phyloP scores from a whole-genome alignment of 805 yeast genomes.

The Millerago galiae region DNA sequence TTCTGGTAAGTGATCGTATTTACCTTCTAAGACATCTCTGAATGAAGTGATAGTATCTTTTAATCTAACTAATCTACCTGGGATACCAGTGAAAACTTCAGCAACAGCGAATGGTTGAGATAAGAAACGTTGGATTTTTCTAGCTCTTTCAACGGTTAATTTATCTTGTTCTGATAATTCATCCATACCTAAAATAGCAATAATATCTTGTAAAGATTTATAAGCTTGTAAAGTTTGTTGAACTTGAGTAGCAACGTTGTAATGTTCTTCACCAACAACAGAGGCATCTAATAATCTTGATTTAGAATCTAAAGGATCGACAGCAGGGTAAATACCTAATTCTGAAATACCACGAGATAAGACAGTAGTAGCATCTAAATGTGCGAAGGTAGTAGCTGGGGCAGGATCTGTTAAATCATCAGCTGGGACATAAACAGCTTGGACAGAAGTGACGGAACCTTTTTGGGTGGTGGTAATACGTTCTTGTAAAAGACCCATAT shows the following conservation, averaged over 20 bases:
- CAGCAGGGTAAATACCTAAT: conserved; percentile 99
- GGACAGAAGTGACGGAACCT: conserved; percentile 99
- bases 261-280: conserved; percentile 98
- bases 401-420: conserved; percentile 99
- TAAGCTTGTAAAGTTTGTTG: conserved; percentile 99
- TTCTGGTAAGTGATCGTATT: conserved; percentile 98
- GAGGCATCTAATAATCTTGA: conserved; percentile 96
- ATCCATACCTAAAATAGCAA: conserved; percentile 99
- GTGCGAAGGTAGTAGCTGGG: conserved; percentile 99
- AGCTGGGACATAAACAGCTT: conserved; percentile 99
- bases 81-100: conserved; percentile 99
- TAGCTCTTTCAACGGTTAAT: conserved; percentile 99
- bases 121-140: conserved; percentile 99
- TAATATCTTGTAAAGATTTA: conserved; percentile 99
- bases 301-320: conserved; percentile 99
- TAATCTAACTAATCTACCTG: conserved; percentile 95
- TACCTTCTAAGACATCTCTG: conserved; percentile 96
- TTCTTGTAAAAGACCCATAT: conserved; percentile 99
- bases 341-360: conserved; percentile 99
- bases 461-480: conserved; percentile 99
- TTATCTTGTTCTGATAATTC: conserved; percentile 98
- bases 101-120: conserved; percentile 99
- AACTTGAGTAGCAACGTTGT: conserved; percentile 87
- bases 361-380: conserved; percentile 99
- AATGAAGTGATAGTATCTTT: conserved; percentile 92